phyloP scores from a whole-genome alignment of 306 rosid genomes.

The Lablab purpureus region DNA sequence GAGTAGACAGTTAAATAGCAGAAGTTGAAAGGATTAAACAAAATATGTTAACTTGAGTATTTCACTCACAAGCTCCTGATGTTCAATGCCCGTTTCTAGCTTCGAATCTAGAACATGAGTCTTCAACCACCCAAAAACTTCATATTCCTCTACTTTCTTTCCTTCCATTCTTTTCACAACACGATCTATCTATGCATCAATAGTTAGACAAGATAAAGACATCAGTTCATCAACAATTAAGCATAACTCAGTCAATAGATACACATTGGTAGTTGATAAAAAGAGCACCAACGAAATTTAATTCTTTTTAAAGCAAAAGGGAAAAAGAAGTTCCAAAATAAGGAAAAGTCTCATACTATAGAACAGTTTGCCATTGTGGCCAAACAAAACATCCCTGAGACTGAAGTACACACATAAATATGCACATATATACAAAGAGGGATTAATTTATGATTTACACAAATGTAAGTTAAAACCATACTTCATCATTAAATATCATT shows the following conservation, averaged over 20 bases:
- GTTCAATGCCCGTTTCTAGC: constrained; percentile 80
- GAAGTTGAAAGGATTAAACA: constrained; percentile 37
- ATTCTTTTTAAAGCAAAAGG: neutral
- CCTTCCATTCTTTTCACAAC: constrained; percentile 67
- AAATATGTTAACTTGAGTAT: constrained; percentile 39
- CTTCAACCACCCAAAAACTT: constrained; percentile 81
- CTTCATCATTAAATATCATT: neutral
- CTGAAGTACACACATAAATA: neutral
- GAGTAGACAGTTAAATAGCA: constrained; percentile 38
- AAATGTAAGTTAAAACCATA: neutral
- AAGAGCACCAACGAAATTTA: neutral
- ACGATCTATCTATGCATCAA: constrained; percentile 69
- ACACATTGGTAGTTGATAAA: neutral
- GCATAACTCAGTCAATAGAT: constrained; percentile 18
- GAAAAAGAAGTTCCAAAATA: neutral
- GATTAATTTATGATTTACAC: neutral
- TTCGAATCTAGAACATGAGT: constrained; percentile 71
- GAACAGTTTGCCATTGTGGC: constrained; percentile 28
- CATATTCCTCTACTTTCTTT: constrained; percentile 56
- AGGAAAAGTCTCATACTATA: constrained; percentile 11
- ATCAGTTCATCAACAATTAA: constrained; percentile 36
- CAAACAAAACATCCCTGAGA: constrained; percentile 23
- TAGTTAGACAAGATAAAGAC: constrained; percentile 24
- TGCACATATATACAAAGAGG: neutral
- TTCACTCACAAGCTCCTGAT: constrained; percentile 91